These are phyloP conservation scores for Eleusine indica DNA, from an alignment of 176 grass and related monocot genomes.

Conservation along the genomic window DNA sequence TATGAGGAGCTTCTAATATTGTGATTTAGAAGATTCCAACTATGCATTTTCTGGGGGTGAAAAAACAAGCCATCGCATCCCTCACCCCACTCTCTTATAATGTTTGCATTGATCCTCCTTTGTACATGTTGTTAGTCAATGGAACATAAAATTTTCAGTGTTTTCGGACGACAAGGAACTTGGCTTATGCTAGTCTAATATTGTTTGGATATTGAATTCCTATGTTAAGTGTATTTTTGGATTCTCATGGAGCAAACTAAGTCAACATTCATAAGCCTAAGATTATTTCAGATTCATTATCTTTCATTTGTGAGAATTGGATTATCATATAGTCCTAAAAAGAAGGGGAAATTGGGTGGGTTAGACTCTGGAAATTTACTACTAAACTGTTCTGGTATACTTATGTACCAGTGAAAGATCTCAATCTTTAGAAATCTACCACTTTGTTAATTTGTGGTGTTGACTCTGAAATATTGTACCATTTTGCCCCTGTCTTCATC, in stretches of 20 bases:
- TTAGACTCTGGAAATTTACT: no score
- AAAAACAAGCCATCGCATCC: not conserved
- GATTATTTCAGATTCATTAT: not conserved
- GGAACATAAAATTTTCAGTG: not conserved
- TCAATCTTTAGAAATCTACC: no score
- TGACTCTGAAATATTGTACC: no score
- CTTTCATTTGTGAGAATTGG: not conserved
- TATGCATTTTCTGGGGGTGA: not conserved
- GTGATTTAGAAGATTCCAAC: not conserved
- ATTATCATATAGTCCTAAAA: not conserved
- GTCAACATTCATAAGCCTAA: not conserved
- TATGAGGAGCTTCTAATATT: not conserved
- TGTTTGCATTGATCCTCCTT: slow-evolving; percentile 6
- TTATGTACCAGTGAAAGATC: no score
- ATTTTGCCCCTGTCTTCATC: no score
- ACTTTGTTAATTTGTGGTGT: no score
- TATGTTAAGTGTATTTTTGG: slow-evolving; percentile 4
- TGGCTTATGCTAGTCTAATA: slow-evolving; percentile 2
- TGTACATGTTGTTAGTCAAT: slow-evolving; percentile 7
- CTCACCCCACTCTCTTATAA: not conserved
- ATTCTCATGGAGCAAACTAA: not conserved
- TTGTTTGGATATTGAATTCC: slow-evolving; percentile 15
- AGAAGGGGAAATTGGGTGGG: no score
- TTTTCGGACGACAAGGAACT: not conserved
- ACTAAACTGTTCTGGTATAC: no score